These are phyloP conservation scores for Cladorrhinum samala DNA, from an alignment of 495 filamentous ascomycete genomes.

Conservation along the genomic window DNA sequence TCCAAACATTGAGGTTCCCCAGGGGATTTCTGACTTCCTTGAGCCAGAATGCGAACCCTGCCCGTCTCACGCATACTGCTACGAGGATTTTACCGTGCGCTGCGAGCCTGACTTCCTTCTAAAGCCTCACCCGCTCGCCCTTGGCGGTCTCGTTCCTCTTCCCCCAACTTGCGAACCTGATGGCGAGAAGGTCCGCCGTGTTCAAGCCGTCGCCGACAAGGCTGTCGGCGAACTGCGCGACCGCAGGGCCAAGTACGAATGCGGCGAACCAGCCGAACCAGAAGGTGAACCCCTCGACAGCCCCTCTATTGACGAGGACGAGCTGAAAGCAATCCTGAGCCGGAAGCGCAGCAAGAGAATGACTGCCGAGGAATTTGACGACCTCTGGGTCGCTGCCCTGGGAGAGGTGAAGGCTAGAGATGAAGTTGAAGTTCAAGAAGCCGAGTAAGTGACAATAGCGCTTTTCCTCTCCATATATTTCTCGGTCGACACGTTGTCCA, in stretches of 20 bases:
- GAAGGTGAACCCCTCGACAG: constrained; percentile 51
- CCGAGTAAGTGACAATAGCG: constrained; percentile 68
- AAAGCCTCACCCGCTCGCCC: constrained; percentile 72
- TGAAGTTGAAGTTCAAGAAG: constrained; percentile 56
- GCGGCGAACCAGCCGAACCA: constrained; percentile 64
- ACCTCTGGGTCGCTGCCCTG: constrained; percentile 80
- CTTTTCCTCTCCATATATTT: too few relatives aligned
- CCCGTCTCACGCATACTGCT: constrained; percentile 87
- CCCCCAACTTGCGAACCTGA: constrained; percentile 94
- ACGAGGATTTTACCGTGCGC: constrained; percentile 61
- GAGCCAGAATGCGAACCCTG: constrained; percentile 88
- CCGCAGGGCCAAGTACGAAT: constrained; percentile 82
- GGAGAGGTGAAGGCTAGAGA: constrained; percentile 78
- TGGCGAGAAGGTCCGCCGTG: constrained; percentile 79
- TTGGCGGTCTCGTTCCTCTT: constrained; percentile 75
- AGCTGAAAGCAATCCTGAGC: constrained; percentile 67
- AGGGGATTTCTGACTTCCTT: constrained; percentile 57
- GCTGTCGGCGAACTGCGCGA: constrained; percentile 84
- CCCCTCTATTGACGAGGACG: constrained; percentile 64
- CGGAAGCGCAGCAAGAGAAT: constrained; percentile 71
- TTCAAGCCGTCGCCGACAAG: constrained; percentile 79
- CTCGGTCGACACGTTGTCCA: background rate
- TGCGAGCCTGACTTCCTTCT: constrained; percentile 87
- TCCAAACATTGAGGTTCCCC: constrained; percentile 43
- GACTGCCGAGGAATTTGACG: constrained; percentile 83